Evolutionary conservation across 345 rosid genomes (phyloP).

Genomic region (Arabidopsis arenosa): DNA sequence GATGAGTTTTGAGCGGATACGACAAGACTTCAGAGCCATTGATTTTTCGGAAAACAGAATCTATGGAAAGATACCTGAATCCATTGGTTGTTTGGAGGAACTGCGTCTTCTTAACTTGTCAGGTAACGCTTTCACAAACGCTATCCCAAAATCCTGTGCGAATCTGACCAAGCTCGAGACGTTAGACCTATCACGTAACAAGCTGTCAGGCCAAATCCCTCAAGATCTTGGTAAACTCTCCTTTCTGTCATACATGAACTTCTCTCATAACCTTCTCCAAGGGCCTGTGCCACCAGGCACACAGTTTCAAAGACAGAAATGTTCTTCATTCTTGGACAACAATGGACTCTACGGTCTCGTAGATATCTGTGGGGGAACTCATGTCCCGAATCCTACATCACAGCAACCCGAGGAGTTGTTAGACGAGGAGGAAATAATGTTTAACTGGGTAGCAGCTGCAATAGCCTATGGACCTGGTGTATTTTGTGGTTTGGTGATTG

Average conservation of each 20-base stretch:
- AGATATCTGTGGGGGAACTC: background rate
- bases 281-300: conserved; percentile 10
- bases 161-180: conserved; percentile 14
- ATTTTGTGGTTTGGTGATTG: conserved; percentile 17
- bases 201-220: conserved; percentile 26
- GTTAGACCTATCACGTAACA: conserved; percentile 8
- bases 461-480: conserved; percentile 19
- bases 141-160: background rate
- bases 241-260: conserved; percentile 15
- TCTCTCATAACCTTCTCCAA: conserved; percentile 13
- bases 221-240: conserved; percentile 21
- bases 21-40: conserved; percentile 11
- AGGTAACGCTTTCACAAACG: conserved; percentile 14
- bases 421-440: background rate
- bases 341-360: background rate
- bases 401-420: background rate
- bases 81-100: background rate
- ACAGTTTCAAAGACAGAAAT: background rate
- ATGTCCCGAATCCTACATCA: background rate
- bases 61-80: background rate
- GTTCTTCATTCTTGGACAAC: conserved; percentile 19
- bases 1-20: conserved; percentile 4
- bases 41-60: conserved; percentile 7
- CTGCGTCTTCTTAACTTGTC: conserved; percentile 24
- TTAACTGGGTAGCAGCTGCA: conserved; percentile 23